Conservation (phyloP, 345 rosid species). For the Hypericum androsaemum region DNA sequence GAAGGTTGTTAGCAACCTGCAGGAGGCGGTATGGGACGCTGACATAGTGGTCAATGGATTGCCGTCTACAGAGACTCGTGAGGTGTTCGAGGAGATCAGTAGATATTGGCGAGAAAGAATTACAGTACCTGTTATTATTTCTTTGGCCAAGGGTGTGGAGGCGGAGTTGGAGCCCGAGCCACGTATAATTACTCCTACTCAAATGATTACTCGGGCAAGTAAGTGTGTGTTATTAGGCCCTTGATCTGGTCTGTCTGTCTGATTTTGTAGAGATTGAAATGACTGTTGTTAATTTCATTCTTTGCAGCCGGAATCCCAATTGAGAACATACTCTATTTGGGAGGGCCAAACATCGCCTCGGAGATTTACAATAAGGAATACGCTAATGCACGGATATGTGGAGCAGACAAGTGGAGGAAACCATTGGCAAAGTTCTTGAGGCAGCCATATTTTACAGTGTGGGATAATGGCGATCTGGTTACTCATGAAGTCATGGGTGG, state of each 20-base stretch:
- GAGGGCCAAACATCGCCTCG: constrained; percentile 97
- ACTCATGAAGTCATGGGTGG: constrained; percentile 99
- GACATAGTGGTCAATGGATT: constrained; percentile 88
- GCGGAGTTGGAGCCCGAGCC: constrained; percentile 75
- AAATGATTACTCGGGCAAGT: constrained; percentile 87
- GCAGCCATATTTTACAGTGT: constrained; percentile 88
- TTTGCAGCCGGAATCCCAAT: constrained; percentile 60
- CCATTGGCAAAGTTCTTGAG: constrained; percentile 77
- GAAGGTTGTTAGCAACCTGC: constrained; percentile 89
- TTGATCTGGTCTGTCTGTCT: not conserved
- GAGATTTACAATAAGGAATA: constrained; percentile 90
- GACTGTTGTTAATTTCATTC: not conserved
- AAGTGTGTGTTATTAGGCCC: constrained; percentile 15
- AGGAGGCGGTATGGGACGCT: constrained; percentile 99
- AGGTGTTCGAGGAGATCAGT: constrained; percentile 85
- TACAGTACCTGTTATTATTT: constrained; percentile 59
- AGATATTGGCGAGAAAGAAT: constrained; percentile 87
- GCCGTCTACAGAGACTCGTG: constrained; percentile 79
- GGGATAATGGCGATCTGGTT: constrained; percentile 95
- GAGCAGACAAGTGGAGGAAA: constrained; percentile 91
- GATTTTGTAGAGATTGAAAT: no score
- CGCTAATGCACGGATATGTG: constrained; percentile 97
- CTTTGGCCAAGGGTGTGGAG: constrained; percentile 88
- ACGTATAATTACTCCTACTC: constrained; percentile 84
- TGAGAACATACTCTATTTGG: constrained; percentile 85